Conservation (phyloP, 108 stramenopile species). For the Skeletonema marinoi region DNA sequence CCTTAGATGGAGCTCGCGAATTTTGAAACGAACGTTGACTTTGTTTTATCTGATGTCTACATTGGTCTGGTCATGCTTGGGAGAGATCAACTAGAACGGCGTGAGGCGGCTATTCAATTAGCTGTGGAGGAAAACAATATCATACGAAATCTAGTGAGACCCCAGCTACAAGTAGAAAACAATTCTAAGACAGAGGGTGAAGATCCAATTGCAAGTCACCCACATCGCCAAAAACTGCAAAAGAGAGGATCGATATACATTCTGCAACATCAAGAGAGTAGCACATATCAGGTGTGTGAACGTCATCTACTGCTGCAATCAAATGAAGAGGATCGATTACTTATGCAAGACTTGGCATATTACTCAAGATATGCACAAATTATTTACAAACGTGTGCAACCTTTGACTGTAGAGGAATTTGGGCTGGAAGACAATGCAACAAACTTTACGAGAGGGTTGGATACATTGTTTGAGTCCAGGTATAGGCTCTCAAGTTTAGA, state of each 20-base stretch:
- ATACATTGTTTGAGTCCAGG: slow-evolving; percentile 1
- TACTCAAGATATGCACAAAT: slow-evolving; percentile 17
- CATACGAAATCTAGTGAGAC: not conserved
- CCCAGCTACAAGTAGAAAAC: not conserved
- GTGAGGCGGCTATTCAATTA: slow-evolving; percentile 5
- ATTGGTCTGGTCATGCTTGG: slow-evolving; percentile 15
- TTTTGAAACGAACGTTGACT: slow-evolving; percentile 9
- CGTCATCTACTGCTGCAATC: slow-evolving; percentile 3
- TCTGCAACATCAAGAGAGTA: not conserved
- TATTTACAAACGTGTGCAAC: slow-evolving; percentile 12
- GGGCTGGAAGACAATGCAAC: not conserved
- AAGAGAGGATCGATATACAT: slow-evolving; percentile 1
- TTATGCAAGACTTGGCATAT: slow-evolving; percentile 13
- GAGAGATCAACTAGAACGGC: slow-evolving; percentile 13
- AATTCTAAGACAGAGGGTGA: not conserved
- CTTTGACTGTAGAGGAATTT: not conserved
- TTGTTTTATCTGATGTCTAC: slow-evolving; percentile 21
- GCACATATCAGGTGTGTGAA: slow-evolving; percentile 7
- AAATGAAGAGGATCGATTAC: slow-evolving; percentile 9
- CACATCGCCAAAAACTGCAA: not conserved
- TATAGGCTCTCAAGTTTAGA: slow-evolving; percentile 12
- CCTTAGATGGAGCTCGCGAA: slow-evolving; percentile 37
- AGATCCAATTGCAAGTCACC: not conserved
- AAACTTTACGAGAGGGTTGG: not conserved
- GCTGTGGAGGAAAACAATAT: not conserved